Base-by-base conservation (phyloP, 441 rosid species). In the Cnidoscolus chayamansa region DNA sequence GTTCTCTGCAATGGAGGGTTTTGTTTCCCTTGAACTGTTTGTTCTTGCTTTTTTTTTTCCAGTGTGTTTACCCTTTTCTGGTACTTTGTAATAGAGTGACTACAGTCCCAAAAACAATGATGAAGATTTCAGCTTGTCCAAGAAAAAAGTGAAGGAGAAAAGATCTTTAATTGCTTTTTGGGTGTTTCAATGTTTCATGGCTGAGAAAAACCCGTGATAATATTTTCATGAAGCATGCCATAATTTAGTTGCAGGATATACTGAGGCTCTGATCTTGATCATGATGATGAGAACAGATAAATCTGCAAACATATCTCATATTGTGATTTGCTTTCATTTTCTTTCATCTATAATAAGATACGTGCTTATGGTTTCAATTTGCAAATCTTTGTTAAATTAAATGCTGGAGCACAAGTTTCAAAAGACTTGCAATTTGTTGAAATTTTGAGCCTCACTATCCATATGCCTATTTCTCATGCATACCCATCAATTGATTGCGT, bases 231-330 rank as follows among this genome's bases (percentile, higher is more conserved):
- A 73, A 74, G 70, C 30, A 65, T 77, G 81, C 75, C 72, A 79
- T 83, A 69, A 87, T 77, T 78, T 37, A 76, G 40, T 71, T 73
- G 68, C 82, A 81, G 81, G 67, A 67, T 31, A 63, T 62, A 67
- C 79, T 77, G 82, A 77, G 19, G 20, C 77, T 77, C 84, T 83
- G 86, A 65, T 74, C 54, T 54, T 76, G 81, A 79, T 81, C 83
- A 84, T 81, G 61, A 85, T 65, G 59, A 64, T 58, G 13, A 57
- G 37, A 72, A 76, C 80, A 74, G 79, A 77, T 73, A 76, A 77
- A 81, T 85, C 79, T 80, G 81, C 77, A 72, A 64, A 57, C 75
- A 73, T 32, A 80, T 81, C 74, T 74, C 80, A 57, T 81, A 54
- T 11, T 70, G 73, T 60, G 75, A 70, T 72, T 78, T 75, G 65